phyloP scores from a whole-genome alignment of 2,329 filamentous ascomycete species.

The Exophiala alcalophila region DNA sequence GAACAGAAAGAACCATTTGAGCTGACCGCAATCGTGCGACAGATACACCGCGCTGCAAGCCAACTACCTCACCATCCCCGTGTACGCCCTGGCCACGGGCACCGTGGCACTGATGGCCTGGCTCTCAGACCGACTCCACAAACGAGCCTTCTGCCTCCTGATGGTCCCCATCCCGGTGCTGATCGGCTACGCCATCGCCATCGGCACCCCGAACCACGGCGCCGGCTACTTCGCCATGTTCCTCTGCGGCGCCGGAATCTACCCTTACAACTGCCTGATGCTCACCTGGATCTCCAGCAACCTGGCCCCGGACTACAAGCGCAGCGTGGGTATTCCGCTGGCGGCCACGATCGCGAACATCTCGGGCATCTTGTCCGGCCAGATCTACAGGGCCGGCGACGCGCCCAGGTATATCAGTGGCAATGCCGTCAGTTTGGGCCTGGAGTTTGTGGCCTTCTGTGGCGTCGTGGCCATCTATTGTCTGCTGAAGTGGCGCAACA shows the following conservation, averaged over 20 bases:
- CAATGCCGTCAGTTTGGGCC: constrained; percentile 31
- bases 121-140: constrained; percentile 35
- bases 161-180: constrained; percentile 33
- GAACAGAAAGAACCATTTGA: not conserved
- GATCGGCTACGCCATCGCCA: constrained; percentile 36
- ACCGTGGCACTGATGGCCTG: constrained; percentile 15
- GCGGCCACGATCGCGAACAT: constrained; percentile 33
- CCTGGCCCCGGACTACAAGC: constrained; percentile 36
- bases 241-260: constrained; percentile 32
- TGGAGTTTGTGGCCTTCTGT: constrained; percentile 31
- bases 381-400: constrained; percentile 36
- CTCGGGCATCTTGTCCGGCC: constrained; percentile 34
- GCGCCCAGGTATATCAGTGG: constrained; percentile 35
- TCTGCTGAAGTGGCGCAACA: constrained; percentile 32
- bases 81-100: constrained; percentile 50
- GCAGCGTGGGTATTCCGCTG: constrained; percentile 35
- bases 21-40: not conserved
- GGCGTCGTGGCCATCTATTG: constrained; percentile 31
- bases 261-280: constrained; percentile 30
- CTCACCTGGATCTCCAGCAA: constrained; percentile 38
- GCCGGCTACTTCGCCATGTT: constrained; percentile 40
- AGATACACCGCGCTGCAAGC: constrained; percentile 18
- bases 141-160: constrained; percentile 35
- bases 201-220: constrained; percentile 32
- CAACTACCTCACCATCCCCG: constrained; percentile 56